A percentile compares a stretch with the other conserved stretches of the same genome.
phyloP scores from a whole-genome alignment of 441 rosid genomes.

The Pelargonium myrrhifolium region DNA sequence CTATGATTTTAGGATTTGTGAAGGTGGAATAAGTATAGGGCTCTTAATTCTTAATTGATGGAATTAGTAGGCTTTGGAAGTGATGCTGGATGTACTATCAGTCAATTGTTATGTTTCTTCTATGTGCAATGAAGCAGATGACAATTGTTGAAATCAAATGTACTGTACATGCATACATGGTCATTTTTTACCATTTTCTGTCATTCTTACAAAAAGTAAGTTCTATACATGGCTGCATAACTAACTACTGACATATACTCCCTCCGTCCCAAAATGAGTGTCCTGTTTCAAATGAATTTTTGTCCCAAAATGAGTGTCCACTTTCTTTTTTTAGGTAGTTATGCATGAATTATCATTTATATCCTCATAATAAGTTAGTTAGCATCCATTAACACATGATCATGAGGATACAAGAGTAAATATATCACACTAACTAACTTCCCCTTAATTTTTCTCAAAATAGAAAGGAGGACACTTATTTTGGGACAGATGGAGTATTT shows the following conservation, averaged over 20 bases:
- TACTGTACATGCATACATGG: background rate
- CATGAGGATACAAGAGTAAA: too few species aligned
- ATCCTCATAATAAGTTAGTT: too few species aligned
- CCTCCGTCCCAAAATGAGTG: too few species aligned
- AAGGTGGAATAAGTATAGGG: background rate
- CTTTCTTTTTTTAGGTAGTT: too few species aligned
- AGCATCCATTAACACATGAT: too few species aligned
- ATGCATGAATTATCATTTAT: too few species aligned
- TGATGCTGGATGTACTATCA: background rate
- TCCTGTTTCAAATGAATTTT: too few species aligned
- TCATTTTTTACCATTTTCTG: background rate
- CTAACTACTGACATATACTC: background rate
- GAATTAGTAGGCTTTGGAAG: slow-evolving; percentile 4
- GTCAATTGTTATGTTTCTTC: background rate
- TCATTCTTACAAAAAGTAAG: background rate
- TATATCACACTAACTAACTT: too few species aligned
- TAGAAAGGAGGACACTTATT: too few species aligned
- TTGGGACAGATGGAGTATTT: too few species aligned
- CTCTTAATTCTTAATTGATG: background rate
- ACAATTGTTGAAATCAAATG: background rate
- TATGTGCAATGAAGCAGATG: background rate
- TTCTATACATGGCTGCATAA: background rate
- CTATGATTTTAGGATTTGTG: background rate
- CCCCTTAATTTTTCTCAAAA: too few species aligned
- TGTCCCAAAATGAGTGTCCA: too few species aligned